Evolutionary conservation across 352 stramenopile species (phyloP).

Genomic region (Globisporangium perplexum): DNA sequence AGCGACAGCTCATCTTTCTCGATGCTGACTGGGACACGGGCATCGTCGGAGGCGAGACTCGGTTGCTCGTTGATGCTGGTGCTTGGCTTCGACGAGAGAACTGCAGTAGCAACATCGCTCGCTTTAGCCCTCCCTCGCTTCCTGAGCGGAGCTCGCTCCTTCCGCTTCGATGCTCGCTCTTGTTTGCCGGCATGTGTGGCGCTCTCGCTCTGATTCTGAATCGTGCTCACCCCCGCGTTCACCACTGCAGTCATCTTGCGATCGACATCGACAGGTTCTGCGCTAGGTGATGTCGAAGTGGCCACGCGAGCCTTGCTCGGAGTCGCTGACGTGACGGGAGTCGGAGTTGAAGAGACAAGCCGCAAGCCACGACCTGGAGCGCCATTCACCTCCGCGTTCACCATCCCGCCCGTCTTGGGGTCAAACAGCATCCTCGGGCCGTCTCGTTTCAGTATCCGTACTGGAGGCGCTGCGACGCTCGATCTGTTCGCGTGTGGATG

Average conservation of each 20-base stretch:
- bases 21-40: neutral
- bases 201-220: neutral
- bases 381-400: slow-evolving; percentile 27
- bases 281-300: neutral
- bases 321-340: neutral
- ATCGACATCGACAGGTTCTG: neutral
- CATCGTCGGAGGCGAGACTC: neutral
- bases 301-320: neutral
- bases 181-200: neutral
- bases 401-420: slow-evolving; percentile 53
- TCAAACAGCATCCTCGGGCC: slow-evolving; percentile 69
- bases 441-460: slow-evolving; percentile 53
- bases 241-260: neutral
- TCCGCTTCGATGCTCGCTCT: neutral
- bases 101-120: neutral
- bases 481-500: neutral
- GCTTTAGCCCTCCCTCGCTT: neutral
- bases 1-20: neutral
- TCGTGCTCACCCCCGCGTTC: neutral
- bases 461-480: slow-evolving; percentile 4
- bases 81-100: neutral
- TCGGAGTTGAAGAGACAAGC: neutral
- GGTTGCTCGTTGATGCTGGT: neutral
- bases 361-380: neutral
- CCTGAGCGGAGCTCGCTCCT: neutral